Base-by-base conservation (phyloP, 1,284 basidiomycete species). In the Trichosporon sp. region DNA sequence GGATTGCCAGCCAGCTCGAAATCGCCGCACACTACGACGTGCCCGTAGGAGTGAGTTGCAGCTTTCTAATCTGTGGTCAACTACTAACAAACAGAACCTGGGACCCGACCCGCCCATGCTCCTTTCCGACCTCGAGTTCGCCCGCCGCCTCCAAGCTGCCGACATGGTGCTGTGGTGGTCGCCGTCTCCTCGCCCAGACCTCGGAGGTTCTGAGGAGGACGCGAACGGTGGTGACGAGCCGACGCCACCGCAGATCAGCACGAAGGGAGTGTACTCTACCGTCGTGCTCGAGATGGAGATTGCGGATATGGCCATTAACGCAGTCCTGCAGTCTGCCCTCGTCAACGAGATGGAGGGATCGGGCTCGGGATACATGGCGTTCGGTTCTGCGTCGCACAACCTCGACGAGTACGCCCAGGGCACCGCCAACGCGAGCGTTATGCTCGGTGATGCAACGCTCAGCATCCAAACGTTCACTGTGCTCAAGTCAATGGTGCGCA, bases 141-240 rank as follows among this genome's bases (percentile, higher is more conserved):
- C 96, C 0, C 90, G 96, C 4, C 89, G 92, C 26, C 85, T 99
- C 63, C 86, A 90, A 67, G 90, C 91, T 69, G 92, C 97, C 75
- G 97, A 99, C 79, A 91, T 93, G 82, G 86, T 98, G 1, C 86
- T 99, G 1, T 99, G 97, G 97, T 99, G 97, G 97, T 96, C 96
- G 2, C 88, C 91, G 0, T 89, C 90, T 3, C 90, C 92, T 43
- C 88, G 88, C n/a, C 96, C 97, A 2, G 97, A 99, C 83, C 87
- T 99, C 0, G 97, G 97, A 56, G 97, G 97, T 1, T 88, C 91
- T 65, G 95, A 99, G 80, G 90, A 93, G 66, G 97, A 99, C 81
- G 88, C 88, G 56, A 88, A 92, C 66, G 88, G 89, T 0, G 78
- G 81, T 61, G 94, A 95, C 74, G 93, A 94, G 66, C 85, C 94